Base-by-base conservation (phyloP, 116 monocot genomes). In the Trichopus zeylanicus region DNA sequence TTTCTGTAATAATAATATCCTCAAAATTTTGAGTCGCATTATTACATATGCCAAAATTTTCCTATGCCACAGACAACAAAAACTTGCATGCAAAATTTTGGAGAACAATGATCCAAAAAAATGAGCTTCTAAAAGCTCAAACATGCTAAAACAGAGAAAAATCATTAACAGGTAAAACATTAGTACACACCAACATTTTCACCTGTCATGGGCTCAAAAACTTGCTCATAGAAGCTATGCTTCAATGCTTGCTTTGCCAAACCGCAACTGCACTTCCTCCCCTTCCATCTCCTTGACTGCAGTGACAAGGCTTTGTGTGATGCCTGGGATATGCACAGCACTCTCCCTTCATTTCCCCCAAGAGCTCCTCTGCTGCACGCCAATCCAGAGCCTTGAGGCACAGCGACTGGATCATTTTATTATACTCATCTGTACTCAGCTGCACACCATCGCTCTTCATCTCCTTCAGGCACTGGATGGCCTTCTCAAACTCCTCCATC, bases 351-450 rank as follows among this genome's bases (percentile, higher is more conserved):
- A 84, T 84, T 65, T 95, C 86, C 53, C 76, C 65, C 68, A 83
- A 46, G 42, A 95, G 84, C 29, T 77, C 81, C 63, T 89, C 86
- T 16, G 86, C 83, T 12, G 73, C 63, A 48, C 70, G 74, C 90
- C 95, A 95, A 63, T 95, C 95, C 35, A 79, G n/a, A 65, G 85
- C 75, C 67, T 86, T 89, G 33, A 86, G 72, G 61, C 94, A 89
- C 48, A 95, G 48, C 26, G 83, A 74, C 56, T 74, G 60, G 20
- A 89, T 76, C 71, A 95, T 57, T 37, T 95, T 86, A 42, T 81
- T 74, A 61, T 95, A 95, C 30, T 89, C 90, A 66, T 95, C 86
- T 3, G 60, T 29, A 66, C 76, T 83, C 28, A 86, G 90, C 62
- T 58, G 53, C 30, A 95, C 19, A 6, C 84, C 81, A 53, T 86